These are phyloP conservation scores for Jatropha curcas DNA, from an alignment of 345 rosid species.

Conservation along the genomic window DNA sequence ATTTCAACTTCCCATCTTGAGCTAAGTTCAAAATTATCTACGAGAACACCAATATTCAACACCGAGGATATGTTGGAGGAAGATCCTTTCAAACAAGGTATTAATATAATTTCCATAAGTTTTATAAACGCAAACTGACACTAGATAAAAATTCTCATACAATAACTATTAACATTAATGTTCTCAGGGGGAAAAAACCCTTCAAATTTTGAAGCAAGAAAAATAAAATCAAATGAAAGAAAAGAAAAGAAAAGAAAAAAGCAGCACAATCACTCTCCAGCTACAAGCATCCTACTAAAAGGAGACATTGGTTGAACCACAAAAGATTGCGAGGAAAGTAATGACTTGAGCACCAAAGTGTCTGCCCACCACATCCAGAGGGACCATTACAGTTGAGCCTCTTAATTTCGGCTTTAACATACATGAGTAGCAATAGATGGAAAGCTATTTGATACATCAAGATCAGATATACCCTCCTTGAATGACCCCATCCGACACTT, in stretches of 20 bases:
- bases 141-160: conserved; percentile 50
- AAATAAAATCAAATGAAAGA: not conserved
- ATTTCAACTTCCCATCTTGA: too few relatives aligned
- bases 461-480: conserved; percentile 25
- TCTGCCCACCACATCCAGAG: conserved; percentile 30
- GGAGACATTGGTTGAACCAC: conserved; percentile 33
- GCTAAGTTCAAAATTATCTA: too few relatives aligned
- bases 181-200: conserved; percentile 20
- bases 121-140: conserved; percentile 41
- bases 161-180: conserved; percentile 54
- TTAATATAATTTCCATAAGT: conserved; percentile 27
- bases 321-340: conserved; percentile 22
- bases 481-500: conserved; percentile 25
- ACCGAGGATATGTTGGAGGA: too few relatives aligned
- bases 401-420: conserved; percentile 12
- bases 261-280: conserved; percentile 58
- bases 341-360: conserved; percentile 24
- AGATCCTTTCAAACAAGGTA: conserved; percentile 30
- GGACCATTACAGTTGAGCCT: conserved; percentile 14
- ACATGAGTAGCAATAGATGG: conserved; percentile 4
- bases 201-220: conserved; percentile 28
- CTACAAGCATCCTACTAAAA: conserved; percentile 45
- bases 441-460: conserved; percentile 26
- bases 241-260: conserved; percentile 2
- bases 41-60: not conserved